Evolutionary conservation across 495 filamentous ascomycete genomes (phyloP).

Genomic region (Podospora comata): DNA sequence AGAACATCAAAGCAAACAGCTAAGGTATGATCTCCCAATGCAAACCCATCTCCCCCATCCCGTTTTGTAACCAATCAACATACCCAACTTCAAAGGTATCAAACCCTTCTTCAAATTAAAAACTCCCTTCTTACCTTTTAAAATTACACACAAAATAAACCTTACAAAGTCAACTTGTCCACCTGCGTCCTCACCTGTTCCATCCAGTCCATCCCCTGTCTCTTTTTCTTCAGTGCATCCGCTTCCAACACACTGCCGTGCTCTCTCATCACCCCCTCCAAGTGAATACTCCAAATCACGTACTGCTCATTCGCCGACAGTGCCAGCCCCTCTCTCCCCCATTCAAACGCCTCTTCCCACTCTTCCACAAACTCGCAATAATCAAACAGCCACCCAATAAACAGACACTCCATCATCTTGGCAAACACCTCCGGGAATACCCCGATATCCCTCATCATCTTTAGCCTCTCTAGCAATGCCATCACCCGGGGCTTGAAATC

Average conservation of each 20-base stretch:
- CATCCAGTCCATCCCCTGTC: constrained; percentile 26
- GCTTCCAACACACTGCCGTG: constrained; percentile 25
- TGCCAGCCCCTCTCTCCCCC: constrained; percentile 21
- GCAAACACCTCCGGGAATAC: constrained; percentile 13
- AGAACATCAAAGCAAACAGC: background rate
- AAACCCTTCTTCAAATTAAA: background rate
- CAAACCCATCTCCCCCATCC: background rate
- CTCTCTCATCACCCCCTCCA: constrained; percentile 30
- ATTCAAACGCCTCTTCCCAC: constrained; percentile 26
- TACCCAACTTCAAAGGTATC: background rate
- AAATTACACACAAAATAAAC: background rate
- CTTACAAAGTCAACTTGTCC: constrained; percentile 19
- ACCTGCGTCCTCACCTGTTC: constrained; percentile 26
- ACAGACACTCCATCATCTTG: constrained; percentile 27
- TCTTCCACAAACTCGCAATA: constrained; percentile 28
- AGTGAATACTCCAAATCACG: constrained; percentile 29
- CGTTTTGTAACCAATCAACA: background rate
- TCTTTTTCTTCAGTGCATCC: constrained; percentile 20
- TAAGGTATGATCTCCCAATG: background rate
- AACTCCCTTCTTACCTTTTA: background rate
- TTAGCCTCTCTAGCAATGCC: constrained; percentile 7
- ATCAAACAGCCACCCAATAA: constrained; percentile 30
- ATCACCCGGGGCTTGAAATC: constrained; percentile 22
- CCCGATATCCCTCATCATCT: constrained; percentile 1
- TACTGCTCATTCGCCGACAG: constrained; percentile 30